These are phyloP conservation scores for Melampsora americana DNA, from an alignment of 1,284 basidiomycete genomes.

Conservation along the genomic window DNA sequence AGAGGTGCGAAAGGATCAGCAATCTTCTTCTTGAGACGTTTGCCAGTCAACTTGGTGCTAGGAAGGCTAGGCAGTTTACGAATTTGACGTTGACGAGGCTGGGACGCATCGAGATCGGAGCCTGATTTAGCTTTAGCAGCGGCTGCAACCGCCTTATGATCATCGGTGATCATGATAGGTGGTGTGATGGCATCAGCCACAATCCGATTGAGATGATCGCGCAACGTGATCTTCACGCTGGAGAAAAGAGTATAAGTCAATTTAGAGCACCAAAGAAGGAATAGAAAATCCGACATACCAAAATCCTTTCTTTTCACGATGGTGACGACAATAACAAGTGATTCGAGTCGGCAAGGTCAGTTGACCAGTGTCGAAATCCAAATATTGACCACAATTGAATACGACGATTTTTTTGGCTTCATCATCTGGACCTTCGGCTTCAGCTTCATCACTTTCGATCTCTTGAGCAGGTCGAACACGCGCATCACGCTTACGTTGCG, in stretches of 20 bases:
- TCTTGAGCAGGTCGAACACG: constrained; percentile 44
- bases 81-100: constrained; percentile 16
- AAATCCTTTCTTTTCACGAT: constrained; percentile 95
- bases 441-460: constrained; percentile 43
- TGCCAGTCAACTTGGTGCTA: constrained; percentile 45
- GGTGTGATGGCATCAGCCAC: constrained; percentile 79
- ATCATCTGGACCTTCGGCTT: constrained; percentile 48
- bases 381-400: constrained; percentile 89
- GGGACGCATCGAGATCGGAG: constrained; percentile 30
- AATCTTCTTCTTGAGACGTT: constrained; percentile 51
- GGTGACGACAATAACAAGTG: constrained; percentile 98
- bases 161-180: constrained; percentile 98
- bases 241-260: background rate
- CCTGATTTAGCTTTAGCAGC: constrained; percentile 43
- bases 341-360: constrained; percentile 87
- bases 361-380: constrained; percentile 84
- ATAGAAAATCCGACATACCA: constrained; percentile 53
- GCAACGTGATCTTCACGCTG: constrained; percentile 82
- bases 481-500: constrained; percentile 42
- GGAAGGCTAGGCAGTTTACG: constrained; percentile 27
- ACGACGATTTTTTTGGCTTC: constrained; percentile 71
- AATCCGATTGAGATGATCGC: constrained; percentile 72
- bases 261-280: background rate
- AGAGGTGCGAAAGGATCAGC: background rate
- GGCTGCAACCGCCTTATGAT: constrained; percentile 77